phyloP scores from a whole-genome alignment of 2,329 filamentous ascomycete species.

The Fusarium fujikuroi region DNA sequence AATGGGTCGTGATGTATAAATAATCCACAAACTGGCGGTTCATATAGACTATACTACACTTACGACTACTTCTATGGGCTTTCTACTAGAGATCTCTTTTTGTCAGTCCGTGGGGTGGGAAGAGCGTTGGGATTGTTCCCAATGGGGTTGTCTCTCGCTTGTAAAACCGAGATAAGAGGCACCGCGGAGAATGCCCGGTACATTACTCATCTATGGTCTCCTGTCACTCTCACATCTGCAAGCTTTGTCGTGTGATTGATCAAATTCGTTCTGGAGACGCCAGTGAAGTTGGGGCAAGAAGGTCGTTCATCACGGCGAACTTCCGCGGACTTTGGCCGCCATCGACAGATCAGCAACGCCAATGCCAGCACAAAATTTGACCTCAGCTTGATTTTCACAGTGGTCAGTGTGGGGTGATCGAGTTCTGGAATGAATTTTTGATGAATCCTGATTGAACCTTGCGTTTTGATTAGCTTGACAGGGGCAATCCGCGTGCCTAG shows the following conservation, averaged over 20 bases:
- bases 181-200: background rate
- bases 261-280: background rate
- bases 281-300: background rate
- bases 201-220: too few relatives aligned
- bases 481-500: too few relatives aligned
- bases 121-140: background rate
- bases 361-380: background rate
- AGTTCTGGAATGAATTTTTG: too few relatives aligned
- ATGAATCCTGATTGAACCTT: background rate
- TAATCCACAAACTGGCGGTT: too few relatives aligned
- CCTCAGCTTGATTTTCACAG: background rate
- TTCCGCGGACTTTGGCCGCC: background rate
- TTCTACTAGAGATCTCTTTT: background rate
- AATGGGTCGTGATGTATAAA: background rate
- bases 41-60: rapidly evolving
- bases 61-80: background rate
- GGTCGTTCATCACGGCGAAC: background rate
- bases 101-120: background rate
- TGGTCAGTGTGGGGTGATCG: too few relatives aligned
- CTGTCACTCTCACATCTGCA: too few relatives aligned
- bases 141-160: background rate
- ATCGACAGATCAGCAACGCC: background rate
- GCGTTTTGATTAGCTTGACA: background rate
- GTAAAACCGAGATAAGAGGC: background rate
- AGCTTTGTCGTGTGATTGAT: rapidly evolving